Conservation (phyloP, 1,139 yeast genomes). For the Meyerozyma smithsonii region DNA sequence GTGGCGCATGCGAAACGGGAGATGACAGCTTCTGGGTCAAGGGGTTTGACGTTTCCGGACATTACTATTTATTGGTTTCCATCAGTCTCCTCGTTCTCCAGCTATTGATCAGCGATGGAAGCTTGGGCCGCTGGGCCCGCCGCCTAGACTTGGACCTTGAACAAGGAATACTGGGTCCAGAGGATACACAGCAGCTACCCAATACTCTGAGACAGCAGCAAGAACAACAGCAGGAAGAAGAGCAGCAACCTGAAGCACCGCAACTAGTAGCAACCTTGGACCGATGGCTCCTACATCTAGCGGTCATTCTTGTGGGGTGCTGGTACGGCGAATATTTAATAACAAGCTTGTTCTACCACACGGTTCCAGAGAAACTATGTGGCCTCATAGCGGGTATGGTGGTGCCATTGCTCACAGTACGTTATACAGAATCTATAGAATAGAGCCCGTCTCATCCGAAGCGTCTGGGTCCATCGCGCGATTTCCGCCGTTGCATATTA, state of each 20-base stretch:
- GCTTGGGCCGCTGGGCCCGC: slow-evolving; percentile 1
- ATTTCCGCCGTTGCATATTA: neutral
- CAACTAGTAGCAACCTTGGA: neutral
- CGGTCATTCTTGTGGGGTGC: neutral
- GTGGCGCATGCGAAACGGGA: neutral
- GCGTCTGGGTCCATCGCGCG: neutral
- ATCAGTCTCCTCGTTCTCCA: slow-evolving; percentile 38
- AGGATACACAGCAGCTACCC: too few relatives aligned
- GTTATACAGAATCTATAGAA: neutral
- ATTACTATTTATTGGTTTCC: slow-evolving; percentile 50
- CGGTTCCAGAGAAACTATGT: slow-evolving; percentile 47
- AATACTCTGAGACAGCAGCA: too few relatives aligned
- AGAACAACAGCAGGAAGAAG: too few relatives aligned
- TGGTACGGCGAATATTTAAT: slow-evolving; percentile 45
- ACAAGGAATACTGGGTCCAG: neutral
- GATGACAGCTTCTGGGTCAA: slow-evolving; percentile 36
- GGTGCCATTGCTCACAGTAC: slow-evolving; percentile 23
- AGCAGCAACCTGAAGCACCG: neutral
- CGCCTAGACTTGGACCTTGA: neutral
- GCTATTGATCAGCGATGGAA: slow-evolving; percentile 18
- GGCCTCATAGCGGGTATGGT: slow-evolving; percentile 47
- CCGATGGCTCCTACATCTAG: neutral
- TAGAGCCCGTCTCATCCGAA: neutral
- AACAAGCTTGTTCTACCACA: slow-evolving; percentile 62
- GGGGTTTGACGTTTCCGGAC: slow-evolving; percentile 65